Evolutionary conservation across 345 rosid species (phyloP).

Genomic region (Salix brachista): DNA sequence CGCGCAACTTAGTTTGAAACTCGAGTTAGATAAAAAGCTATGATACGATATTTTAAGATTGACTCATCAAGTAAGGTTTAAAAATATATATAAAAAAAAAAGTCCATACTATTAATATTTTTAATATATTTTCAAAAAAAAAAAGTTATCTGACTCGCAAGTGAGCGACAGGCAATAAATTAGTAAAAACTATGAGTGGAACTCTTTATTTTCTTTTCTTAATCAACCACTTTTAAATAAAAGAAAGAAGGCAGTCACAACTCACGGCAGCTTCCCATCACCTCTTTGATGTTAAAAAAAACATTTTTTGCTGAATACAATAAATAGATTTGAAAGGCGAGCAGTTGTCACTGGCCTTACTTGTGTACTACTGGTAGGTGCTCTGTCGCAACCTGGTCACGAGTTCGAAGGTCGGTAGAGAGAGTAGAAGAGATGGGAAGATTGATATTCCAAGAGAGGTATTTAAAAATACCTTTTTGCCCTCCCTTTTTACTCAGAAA

Average conservation of each 20-base stretch:
- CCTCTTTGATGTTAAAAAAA: not conserved
- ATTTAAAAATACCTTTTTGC: not conserved
- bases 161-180: too few relatives aligned
- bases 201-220: not conserved
- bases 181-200: not conserved
- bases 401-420: not conserved
- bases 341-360: accelerated
- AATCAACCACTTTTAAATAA: not conserved
- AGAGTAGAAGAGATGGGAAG: not conserved
- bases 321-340: accelerated
- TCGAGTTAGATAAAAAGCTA: too few relatives aligned
- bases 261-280: not conserved
- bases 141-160: too few relatives aligned
- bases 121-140: too few relatives aligned
- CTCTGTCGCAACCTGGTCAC: not conserved
- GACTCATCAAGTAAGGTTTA: too few relatives aligned
- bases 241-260: not conserved
- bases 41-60: too few relatives aligned
- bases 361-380: not conserved
- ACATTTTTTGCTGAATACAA: too few relatives aligned
- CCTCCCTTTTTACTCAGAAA: too few relatives aligned
- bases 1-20: too few relatives aligned
- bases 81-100: too few relatives aligned
- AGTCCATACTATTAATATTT: too few relatives aligned
- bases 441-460: not conserved